A percentile compares a stretch with the other conserved stretches of the same genome.
Evolutionary conservation across 768 basidiomycete genomes (phyloP).

Genomic region (Cystobasidium tubakii): DNA sequence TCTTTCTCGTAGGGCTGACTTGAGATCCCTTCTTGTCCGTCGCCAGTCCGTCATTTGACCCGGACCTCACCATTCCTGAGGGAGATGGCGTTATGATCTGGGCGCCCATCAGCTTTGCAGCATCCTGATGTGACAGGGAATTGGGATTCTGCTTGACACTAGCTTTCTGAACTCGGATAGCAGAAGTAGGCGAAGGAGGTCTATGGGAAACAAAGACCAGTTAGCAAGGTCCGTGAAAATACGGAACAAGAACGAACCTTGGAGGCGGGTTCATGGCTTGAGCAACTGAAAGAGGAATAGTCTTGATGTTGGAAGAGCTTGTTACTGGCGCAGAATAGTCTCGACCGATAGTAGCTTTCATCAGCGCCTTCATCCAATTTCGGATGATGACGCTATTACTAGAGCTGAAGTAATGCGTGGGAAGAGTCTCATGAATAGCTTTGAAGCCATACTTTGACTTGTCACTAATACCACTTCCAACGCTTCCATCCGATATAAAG

Average conservation of each 20-base stretch:
- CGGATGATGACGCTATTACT: slow-evolving; percentile 76
- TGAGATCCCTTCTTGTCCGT: slow-evolving; percentile 7
- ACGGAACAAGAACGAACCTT: not conserved
- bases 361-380: slow-evolving; percentile 99
- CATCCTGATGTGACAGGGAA: slow-evolving; percentile 46
- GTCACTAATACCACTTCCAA: slow-evolving; percentile 60
- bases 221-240: no score
- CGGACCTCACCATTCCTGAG: not conserved
- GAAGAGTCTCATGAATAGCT: slow-evolving; percentile 80
- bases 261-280: slow-evolving; percentile 96
- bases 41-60: not conserved
- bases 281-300: slow-evolving; percentile 86
- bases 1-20: slow-evolving; percentile 11
- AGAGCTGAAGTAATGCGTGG: slow-evolving; percentile 83
- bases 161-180: slow-evolving; percentile 71
- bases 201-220: slow-evolving; percentile 48
- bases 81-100: slow-evolving; percentile 43
- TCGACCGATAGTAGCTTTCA: slow-evolving; percentile 94
- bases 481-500: slow-evolving; percentile 69
- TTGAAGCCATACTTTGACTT: slow-evolving; percentile 93
- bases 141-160: slow-evolving; percentile 51
- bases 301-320: slow-evolving; percentile 93
- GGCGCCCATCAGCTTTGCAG: slow-evolving; percentile 50
- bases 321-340: slow-evolving; percentile 95
- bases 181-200: slow-evolving; percentile 91